Evolutionary conservation across 2,329 filamentous ascomycete species (phyloP).

Genomic region (Aspergillus tanneri): DNA sequence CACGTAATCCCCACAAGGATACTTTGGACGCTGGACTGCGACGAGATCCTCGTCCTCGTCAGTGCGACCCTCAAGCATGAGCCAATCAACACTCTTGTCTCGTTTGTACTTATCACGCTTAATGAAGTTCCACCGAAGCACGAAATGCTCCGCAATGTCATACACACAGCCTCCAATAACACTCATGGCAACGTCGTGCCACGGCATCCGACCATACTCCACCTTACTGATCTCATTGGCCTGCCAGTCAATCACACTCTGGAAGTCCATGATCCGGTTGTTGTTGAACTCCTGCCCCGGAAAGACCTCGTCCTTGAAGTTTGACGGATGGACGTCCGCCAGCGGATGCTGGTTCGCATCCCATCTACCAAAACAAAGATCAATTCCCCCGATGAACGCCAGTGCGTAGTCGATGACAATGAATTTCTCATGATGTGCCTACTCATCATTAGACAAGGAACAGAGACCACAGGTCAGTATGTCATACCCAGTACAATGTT

Average conservation of each 20-base stretch:
- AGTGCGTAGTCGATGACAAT: slow-evolving; percentile 88
- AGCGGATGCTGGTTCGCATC: slow-evolving; percentile 82
- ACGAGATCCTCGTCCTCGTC: slow-evolving; percentile 80
- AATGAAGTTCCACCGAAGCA: slow-evolving; percentile 92
- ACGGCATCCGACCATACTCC: slow-evolving; percentile 93
- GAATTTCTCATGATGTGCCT: slow-evolving; percentile 95
- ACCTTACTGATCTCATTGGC: slow-evolving; percentile 88
- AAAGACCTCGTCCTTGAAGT: slow-evolving; percentile 79
- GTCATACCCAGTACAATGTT: slow-evolving; percentile 80
- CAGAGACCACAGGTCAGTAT: neutral
- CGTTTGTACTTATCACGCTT: slow-evolving; percentile 98
- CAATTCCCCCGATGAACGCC: slow-evolving; percentile 90
- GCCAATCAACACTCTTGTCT: slow-evolving; percentile 78
- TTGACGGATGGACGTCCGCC: slow-evolving; percentile 82
- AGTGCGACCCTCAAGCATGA: slow-evolving; percentile 72
- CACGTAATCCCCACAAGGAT: slow-evolving; percentile 84
- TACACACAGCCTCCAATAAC: slow-evolving; percentile 86
- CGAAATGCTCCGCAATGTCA: slow-evolving; percentile 94
- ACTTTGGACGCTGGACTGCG: slow-evolving; percentile 82
- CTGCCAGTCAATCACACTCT: slow-evolving; percentile 88
- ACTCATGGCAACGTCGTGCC: slow-evolving; percentile 95
- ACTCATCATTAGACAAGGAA: slow-evolving; percentile 7
- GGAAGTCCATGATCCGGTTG: slow-evolving; percentile 92
- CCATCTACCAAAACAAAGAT: slow-evolving; percentile 95
- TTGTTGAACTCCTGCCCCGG: slow-evolving; percentile 98